Evolutionary conservation across 2,329 filamentous ascomycete species (phyloP), one percentile per base, ranked within the genome.

Genomic region (Trichophyton schoenleinii): DNA sequence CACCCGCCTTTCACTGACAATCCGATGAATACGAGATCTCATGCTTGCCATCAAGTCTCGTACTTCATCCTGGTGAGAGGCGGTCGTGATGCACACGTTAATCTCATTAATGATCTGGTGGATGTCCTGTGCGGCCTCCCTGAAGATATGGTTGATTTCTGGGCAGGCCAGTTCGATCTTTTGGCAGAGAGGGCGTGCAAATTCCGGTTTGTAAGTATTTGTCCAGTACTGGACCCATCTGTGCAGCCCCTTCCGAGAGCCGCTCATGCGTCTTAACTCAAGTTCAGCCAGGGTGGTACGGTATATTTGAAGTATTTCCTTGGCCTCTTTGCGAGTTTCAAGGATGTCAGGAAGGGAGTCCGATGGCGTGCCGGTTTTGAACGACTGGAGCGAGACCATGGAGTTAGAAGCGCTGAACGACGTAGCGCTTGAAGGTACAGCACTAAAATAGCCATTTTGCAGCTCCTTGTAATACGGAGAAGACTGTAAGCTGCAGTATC

Each of bases 211-310:
- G 58, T 71, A 72, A 6, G 71, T 62, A 13, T 63, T 64, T 22
- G 66, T 62, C 70, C 70, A 72, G 59, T 71, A 72, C 11, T 63
- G 34, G 9, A 68, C 61, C 70, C 70, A 72, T 58, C 67, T 62
- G 38, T 61, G 62, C 31, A 69, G 58, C 2, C 70, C 70, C 18
- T 64, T 64, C 20, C 70, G 68, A 7, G 70, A 67, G 36, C 70
- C 70, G 62, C 66, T 64, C 60, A 72, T 67, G 15, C 70, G 69
- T 1, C 66, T 70, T 20, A 71, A 34, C 57, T 72, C 70, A 5
- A 71, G 67, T 3, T 63, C 64, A 5, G 67, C 63, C 46, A 72
- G 68, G 52, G 69, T 64, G 22, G 65, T 63, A 34, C 69, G 68
- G 61, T 69, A 71, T 28, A 66, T 64, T 5, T 58, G 48, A 20